Evolutionary conservation across 345 rosid species (phyloP).

Genomic region (Anastatica hierochuntica): DNA sequence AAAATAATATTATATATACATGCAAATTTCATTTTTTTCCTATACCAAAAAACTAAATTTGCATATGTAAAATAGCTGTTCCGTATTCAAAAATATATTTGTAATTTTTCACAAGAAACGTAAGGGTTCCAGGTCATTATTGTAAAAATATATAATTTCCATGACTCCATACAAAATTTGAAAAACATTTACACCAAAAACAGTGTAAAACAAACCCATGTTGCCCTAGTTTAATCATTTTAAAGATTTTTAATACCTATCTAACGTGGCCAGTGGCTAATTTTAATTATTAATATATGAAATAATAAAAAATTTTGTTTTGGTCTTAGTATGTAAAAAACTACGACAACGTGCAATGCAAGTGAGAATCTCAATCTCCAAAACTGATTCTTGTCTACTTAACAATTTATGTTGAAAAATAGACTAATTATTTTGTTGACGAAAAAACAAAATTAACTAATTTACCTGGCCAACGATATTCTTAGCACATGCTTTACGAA

Average conservation of each 20-base stretch:
- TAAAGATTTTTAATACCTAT: neutral
- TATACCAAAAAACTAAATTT: too few relatives aligned
- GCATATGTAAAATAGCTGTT: too few relatives aligned
- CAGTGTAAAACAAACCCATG: too few relatives aligned
- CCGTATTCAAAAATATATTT: too few relatives aligned
- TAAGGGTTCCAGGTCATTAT: neutral
- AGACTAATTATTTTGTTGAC: neutral
- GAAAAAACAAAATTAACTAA: neutral
- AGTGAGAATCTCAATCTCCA: slow-evolving; percentile 15
- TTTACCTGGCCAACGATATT: neutral
- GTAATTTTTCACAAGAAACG: too few relatives aligned
- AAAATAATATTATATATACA: too few relatives aligned
- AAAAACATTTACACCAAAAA: too few relatives aligned
- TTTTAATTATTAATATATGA: neutral
- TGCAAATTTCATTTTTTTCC: too few relatives aligned
- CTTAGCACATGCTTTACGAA: slow-evolving; percentile 15
- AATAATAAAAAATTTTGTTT: neutral
- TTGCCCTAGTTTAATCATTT: neutral
- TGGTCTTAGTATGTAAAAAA: slow-evolving; percentile 1
- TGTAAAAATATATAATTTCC: too few relatives aligned
- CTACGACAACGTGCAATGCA: neutral
- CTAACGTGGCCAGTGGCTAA: slow-evolving; percentile 6
- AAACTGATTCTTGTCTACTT: slow-evolving; percentile 21
- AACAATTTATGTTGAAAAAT: too few relatives aligned
- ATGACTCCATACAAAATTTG: neutral